Conservation (phyloP, 768 basidiomycete genomes). For the Dacryopinax primogenitus region DNA sequence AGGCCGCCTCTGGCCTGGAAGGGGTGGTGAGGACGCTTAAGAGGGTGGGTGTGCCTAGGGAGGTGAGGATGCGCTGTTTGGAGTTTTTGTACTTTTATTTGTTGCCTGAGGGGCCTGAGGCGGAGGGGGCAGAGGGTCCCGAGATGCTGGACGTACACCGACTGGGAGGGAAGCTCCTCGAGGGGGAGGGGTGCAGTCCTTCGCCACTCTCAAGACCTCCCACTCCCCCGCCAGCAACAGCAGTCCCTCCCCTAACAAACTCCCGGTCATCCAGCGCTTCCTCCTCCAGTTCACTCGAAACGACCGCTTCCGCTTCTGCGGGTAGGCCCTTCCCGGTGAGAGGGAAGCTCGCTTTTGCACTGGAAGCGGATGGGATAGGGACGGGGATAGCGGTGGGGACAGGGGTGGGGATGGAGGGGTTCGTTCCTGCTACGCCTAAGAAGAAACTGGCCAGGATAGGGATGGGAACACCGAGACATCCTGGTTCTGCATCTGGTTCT, state of each 20-base stretch:
- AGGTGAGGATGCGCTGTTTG: constrained; percentile 92
- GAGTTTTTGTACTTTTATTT: constrained; percentile 94
- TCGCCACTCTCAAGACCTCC: too few relatives aligned
- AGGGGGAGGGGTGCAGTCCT: too few relatives aligned
- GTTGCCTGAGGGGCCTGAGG: constrained; percentile 60
- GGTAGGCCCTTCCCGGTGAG: neutral
- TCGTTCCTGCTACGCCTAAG: constrained; percentile 56
- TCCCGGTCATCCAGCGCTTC: constrained; percentile 11
- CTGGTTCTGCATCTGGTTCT: neutral
- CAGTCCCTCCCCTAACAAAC: constrained; percentile 8
- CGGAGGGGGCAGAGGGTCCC: constrained; percentile 14
- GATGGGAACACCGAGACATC: constrained; percentile 21
- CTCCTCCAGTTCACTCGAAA: constrained; percentile 15
- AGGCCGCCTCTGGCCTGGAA: constrained; percentile 63
- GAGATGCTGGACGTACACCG: too few relatives aligned
- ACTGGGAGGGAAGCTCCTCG: too few relatives aligned
- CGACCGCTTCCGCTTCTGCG: constrained; percentile 15
- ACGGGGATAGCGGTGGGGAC: too few relatives aligned
- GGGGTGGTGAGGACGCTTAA: constrained; percentile 80
- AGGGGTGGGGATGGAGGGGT: constrained; percentile 22
- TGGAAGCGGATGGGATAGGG: too few relatives aligned
- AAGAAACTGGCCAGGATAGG: constrained; percentile 32
- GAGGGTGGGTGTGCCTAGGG: constrained; percentile 68
- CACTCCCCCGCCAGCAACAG: constrained; percentile 6
- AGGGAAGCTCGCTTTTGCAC: too few relatives aligned